Conservation (phyloP, 2,329 filamentous ascomycete genomes). For the Phoma herbarum region DNA sequence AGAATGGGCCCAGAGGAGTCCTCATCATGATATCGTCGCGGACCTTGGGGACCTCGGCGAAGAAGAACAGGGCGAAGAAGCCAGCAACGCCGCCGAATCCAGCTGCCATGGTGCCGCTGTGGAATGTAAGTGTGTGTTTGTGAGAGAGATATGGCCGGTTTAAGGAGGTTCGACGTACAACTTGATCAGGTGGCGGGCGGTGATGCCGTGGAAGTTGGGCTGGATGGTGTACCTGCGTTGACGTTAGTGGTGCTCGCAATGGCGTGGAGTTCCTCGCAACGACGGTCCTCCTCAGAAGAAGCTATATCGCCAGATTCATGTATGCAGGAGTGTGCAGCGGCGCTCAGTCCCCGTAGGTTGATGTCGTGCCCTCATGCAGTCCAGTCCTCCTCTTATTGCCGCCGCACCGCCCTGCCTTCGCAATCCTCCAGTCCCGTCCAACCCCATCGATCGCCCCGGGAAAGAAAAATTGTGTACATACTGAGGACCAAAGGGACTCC, state of each 20-base stretch:
- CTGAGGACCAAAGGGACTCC: slow-evolving; percentile 67
- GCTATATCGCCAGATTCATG: neutral
- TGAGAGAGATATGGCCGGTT: neutral
- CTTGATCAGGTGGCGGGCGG: slow-evolving; percentile 51
- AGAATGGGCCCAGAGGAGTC: slow-evolving; percentile 68
- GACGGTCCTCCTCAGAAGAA: neutral
- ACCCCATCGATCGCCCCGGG: neutral
- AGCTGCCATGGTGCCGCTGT: slow-evolving; percentile 56
- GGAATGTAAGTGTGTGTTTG: slow-evolving; percentile 18
- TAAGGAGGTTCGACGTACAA: slow-evolving; percentile 53
- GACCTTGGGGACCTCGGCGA: slow-evolving; percentile 70
- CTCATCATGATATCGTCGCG: slow-evolving; percentile 69
- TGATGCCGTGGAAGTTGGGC: slow-evolving; percentile 61
- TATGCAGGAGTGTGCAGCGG: neutral
- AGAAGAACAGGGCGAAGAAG: slow-evolving; percentile 70
- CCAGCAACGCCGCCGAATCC: slow-evolving; percentile 66
- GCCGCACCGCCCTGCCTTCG: neutral
- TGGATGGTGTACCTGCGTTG: slow-evolving; percentile 60
- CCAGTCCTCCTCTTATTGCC: slow-evolving; percentile 9
- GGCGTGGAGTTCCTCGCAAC: neutral
- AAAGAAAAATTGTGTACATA: slow-evolving; percentile 50
- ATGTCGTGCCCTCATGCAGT: neutral
- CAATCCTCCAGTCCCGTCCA: neutral
- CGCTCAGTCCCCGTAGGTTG: neutral
- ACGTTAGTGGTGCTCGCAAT: slow-evolving; percentile 24